Conservation (phyloP, 2,329 filamentous ascomycete species). For the Escovopsis weberi region DNA sequence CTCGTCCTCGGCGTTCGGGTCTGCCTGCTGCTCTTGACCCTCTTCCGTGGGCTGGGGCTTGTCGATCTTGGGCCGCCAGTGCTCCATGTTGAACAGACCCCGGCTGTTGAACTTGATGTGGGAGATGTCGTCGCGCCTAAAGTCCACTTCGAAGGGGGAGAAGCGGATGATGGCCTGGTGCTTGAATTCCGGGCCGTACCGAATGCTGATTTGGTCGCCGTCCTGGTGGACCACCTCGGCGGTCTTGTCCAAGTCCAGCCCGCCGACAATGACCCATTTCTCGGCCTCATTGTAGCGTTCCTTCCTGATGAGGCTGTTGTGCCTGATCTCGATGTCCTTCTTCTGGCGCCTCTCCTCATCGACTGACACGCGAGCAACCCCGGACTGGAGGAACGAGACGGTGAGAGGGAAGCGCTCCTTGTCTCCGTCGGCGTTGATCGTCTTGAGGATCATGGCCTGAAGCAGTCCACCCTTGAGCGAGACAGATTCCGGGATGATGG, state of each 20-base stretch:
- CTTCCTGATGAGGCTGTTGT: conserved; percentile 73
- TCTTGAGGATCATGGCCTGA: conserved; percentile 70
- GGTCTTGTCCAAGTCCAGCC: conserved; percentile 54
- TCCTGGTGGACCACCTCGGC: conserved; percentile 54
- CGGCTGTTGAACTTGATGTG: conserved; percentile 82
- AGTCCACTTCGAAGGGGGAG: conserved; percentile 71
- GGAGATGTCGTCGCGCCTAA: conserved; percentile 65
- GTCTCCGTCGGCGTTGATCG: conserved; percentile 45
- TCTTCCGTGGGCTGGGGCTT: conserved; percentile 41
- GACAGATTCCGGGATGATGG: conserved; percentile 55
- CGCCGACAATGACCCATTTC: conserved; percentile 75
- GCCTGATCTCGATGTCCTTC: conserved; percentile 74
- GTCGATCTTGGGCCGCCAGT: conserved; percentile 84
- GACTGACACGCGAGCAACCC: conserved; percentile 71
- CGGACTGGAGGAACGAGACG: conserved; percentile 79
- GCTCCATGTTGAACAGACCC: conserved; percentile 85
- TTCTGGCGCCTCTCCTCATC: conserved; percentile 87
- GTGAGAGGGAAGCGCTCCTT: conserved; percentile 69
- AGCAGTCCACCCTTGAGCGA: conserved; percentile 68
- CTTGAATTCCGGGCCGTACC: conserved; percentile 61
- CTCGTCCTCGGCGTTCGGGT: conserved; percentile 50
- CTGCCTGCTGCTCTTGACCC: conserved; percentile 27
- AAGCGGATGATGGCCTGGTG: conserved; percentile 78
- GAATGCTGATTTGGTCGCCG: conserved; percentile 54
- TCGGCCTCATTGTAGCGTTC: conserved; percentile 89